Base-by-base conservation (phyloP, 2,329 filamentous ascomycete species). In the Orbilia oligospora region DNA sequence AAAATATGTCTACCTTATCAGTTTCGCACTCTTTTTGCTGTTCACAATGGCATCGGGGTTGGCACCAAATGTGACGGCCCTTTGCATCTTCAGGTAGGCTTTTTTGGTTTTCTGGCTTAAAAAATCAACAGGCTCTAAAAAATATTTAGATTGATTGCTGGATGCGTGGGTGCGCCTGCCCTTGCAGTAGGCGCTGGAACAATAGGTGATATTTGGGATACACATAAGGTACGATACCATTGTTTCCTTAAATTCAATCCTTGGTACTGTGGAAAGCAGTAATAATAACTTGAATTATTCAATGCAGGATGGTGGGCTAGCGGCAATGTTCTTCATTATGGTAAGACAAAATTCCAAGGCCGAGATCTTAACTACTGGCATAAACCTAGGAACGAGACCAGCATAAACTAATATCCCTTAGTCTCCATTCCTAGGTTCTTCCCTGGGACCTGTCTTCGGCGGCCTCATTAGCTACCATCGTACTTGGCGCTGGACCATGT, bases 401-500 rank as follows among this genome's bases (percentile, higher is more conserved):
- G 58, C 27, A 18, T 24, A 53, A 51, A 51, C 41, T 71, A 56
- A 65, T 9, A 4, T 12, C 27, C 9, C 3, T 12, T 24, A 78
- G 76, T 64, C 70, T 9, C 76, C 76, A n/a, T 79, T 79, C 56
- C 33, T 75, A 56, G 76, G 76, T 8, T 72, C 70, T 44, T 79
- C 76, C 38, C 49, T 66, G 64, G 81, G 81, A 9, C 81, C 81
- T 5, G 80, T 82, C 22, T 64, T 82, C 46, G 81, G 81, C 41
- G 81, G 81, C 61, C 81, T 82, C 33, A 75, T 82, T 9, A 80
- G 81, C 36, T 76, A 82, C 49, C 36, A 71, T 41, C 67, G 73
- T 49, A 88, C 87, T 27, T 93, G 91, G 91, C 87, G 89, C 49
- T 93, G 91, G 91, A 85, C 88, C 0, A 92, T 92, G 82, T 92